Evolutionary conservation across 345 rosid genomes (phyloP), one percentile per base, ranked within the genome.

Genomic region (Iberis pinnata): DNA sequence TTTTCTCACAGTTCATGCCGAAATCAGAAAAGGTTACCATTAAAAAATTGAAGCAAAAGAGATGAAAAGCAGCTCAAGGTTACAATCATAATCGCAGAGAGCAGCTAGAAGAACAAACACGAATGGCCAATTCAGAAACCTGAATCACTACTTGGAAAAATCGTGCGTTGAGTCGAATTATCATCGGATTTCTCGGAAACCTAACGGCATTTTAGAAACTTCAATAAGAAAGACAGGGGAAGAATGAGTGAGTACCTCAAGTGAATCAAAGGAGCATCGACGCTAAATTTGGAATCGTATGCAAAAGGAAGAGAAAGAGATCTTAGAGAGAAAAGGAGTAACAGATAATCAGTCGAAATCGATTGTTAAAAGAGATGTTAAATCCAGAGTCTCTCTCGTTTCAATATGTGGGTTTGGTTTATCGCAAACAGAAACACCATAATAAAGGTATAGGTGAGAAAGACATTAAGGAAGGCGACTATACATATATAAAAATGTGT

Each of bases 231-330:
- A 44, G 18, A 25, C 47, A 24, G 29, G 12, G 25, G n/a, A 10
- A 6, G 18, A 51, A 25, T n/a, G n/a, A n/a, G n/a, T n/a, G 27
- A 18, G 46, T 58, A 71, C 70, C 73, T 56, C 49, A 19, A 49
- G 55, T 43, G 60, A 62, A 69, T 58, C 65, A 69, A 58, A 50
- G 33, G 27, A 58, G 56, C 74, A 65, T 64, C 65, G 29, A 44
- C 33, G 56, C 36, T 40, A 16, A 22, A 33, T 31, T 7, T 36
- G 1, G 43, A 43, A 26, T 13, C 17, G 37, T 18, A 41, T 13
- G 42, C 46, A 55, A 38, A 44, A 24, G 37, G n/a, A 32, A 53
- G 44, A 59, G 20, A 41, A 43, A 46, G 62, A 68, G 63, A 54
- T 68, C 64, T 53, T 64, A 69, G 45, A 66, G 44, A 42, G 14